Evolutionary conservation across 805 yeast genomes (phyloP).

Genomic region (Candida caryicola): DNA sequence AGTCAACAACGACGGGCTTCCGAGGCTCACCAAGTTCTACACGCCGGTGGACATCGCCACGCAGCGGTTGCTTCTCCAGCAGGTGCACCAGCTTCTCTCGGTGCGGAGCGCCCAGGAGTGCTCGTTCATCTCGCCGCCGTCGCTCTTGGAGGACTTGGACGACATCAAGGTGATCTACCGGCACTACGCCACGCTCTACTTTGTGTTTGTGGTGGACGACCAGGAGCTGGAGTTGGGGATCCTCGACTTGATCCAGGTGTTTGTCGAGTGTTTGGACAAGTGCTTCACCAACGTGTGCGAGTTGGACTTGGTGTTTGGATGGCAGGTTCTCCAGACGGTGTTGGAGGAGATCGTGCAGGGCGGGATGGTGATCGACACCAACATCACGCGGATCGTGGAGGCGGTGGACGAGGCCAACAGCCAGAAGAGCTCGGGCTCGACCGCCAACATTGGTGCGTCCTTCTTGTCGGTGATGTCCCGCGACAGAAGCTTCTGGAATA

Average conservation of each 20-base stretch:
- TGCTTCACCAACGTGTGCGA: slow-evolving; percentile 96
- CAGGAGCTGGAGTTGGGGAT: slow-evolving; percentile 95
- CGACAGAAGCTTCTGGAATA: slow-evolving; percentile 29
- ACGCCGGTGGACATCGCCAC: slow-evolving; percentile 85
- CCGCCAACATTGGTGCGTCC: slow-evolving; percentile 18
- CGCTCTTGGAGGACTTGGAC: slow-evolving; percentile 63
- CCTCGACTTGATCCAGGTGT: slow-evolving; percentile 89
- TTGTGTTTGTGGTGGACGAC: slow-evolving; percentile 92
- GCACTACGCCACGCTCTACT: slow-evolving; percentile 93
- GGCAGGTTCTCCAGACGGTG: slow-evolving; percentile 94
- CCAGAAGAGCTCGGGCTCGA: slow-evolving; percentile 34
- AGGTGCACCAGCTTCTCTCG: slow-evolving; percentile 75
- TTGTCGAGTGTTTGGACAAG: slow-evolving; percentile 89
- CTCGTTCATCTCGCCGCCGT: slow-evolving; percentile 87
- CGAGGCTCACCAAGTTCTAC: slow-evolving; percentile 86
- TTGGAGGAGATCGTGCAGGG: slow-evolving; percentile 92
- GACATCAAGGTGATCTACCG: slow-evolving; percentile 88
- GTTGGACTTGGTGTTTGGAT: slow-evolving; percentile 93
- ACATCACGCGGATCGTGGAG: slow-evolving; percentile 72
- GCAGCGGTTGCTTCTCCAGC: slow-evolving; percentile 75
- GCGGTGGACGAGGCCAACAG: slow-evolving; percentile 74
- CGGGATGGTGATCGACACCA: slow-evolving; percentile 96
- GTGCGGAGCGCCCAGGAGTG: slow-evolving; percentile 74
- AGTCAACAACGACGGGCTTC: slow-evolving; percentile 89
- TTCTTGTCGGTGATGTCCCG: slow-evolving; percentile 25